A percentile compares a stretch with the other conserved stretches of the same genome.
Evolutionary conservation across 164 flowering plant species (phyloP).

Genomic region (Vitis rotundifolia): DNA sequence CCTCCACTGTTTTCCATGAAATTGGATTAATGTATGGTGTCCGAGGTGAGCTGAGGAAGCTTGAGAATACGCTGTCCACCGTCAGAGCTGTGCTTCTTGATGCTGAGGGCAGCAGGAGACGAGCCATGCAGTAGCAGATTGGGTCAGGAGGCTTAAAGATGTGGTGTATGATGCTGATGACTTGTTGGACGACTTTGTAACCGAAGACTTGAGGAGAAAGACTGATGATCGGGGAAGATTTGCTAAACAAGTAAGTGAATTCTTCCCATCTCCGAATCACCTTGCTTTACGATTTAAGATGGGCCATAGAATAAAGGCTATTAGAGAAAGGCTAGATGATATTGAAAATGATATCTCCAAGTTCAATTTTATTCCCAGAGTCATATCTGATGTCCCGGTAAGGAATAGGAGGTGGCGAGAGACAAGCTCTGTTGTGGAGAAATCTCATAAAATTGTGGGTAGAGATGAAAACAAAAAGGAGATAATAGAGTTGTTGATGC

Average conservation of each 20-base stretch:
- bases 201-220: not conserved
- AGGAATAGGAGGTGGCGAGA: not conserved
- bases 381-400: not conserved
- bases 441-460: not conserved
- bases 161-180: constrained; percentile 16
- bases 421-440: not conserved
- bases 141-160: constrained; percentile 8
- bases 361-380: no score
- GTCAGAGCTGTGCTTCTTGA: constrained; percentile 18
- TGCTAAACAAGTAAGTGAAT: not conserved
- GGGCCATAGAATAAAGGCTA: constrained; percentile 12
- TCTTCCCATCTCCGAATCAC: constrained; percentile 6
- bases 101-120: constrained; percentile 7
- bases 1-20: not conserved
- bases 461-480: not conserved
- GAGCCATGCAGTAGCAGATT: not conserved
- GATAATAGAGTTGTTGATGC: not conserved
- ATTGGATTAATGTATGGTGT: constrained; percentile 12
- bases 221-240: not conserved
- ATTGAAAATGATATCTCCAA: not conserved
- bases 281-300: constrained; percentile 13
- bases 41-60: constrained; percentile 8
- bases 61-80: not conserved
- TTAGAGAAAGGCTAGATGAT: constrained; percentile 14
- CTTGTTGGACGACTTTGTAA: constrained; percentile 15